A percentile compares a stretch with the other conserved stretches of the same genome.
phyloP scores from a whole-genome alignment of 176 grass and related monocot genomes.

The Oryza rufipogon region DNA sequence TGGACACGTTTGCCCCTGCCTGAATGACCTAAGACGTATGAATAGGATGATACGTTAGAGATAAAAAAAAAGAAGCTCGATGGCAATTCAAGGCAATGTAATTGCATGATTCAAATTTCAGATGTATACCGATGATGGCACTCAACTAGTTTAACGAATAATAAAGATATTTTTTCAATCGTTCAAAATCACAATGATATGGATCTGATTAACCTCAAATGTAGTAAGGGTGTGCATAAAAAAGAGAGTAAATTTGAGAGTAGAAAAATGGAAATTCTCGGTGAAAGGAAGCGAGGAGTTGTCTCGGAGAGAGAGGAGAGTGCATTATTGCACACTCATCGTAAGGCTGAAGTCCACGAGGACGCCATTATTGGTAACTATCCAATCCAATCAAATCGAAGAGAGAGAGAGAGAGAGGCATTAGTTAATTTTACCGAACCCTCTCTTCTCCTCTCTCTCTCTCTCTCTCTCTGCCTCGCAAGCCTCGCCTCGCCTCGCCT shows the following conservation, averaged over 20 bases:
- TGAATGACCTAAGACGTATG: no score
- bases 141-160: no score
- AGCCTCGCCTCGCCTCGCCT: background rate
- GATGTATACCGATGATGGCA: no score
- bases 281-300: background rate
- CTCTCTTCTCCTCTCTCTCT: background rate
- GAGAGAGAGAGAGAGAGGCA: background rate
- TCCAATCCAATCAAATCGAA: constrained; percentile 36
- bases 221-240: no score
- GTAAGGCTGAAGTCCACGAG: constrained; percentile 9
- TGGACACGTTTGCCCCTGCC: no score
- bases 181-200: no score
- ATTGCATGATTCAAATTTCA: no score
- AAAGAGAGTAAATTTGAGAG: background rate
- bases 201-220: no score
- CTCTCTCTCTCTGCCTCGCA: background rate
- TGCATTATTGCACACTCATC: constrained; percentile 52
- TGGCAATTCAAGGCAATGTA: no score
- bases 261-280: background rate
- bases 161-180: no score
- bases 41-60: no score
- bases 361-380: constrained; percentile 40
- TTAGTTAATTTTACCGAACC: constrained; percentile 36
- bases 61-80: no score
- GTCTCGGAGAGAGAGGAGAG: background rate